phyloP scores from a whole-genome alignment of 331 rosid genomes.

The Malus hybrid region DNA sequence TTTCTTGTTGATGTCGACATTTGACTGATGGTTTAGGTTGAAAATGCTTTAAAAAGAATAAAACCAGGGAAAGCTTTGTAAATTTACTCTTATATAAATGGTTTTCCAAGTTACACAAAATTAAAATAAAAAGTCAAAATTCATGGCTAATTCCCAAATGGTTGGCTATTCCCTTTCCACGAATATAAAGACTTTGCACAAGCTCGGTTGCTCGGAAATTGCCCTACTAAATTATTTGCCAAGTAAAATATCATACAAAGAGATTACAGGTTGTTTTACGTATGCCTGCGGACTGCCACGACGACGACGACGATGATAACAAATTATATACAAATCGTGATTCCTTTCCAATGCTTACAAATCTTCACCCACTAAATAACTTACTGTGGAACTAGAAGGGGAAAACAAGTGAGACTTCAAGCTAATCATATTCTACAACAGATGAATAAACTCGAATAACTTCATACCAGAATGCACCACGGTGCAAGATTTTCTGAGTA shows the following conservation, averaged over 20 bases:
- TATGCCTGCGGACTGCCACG: conserved; percentile 9
- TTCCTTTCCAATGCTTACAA: conserved; percentile 9
- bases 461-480: not conserved
- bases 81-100: too few relatives aligned
- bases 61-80: too few relatives aligned
- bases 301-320: not conserved
- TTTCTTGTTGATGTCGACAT: too few relatives aligned
- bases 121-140: too few relatives aligned
- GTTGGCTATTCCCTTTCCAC: not conserved
- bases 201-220: not conserved
- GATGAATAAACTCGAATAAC: conserved; percentile 5
- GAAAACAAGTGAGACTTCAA: not conserved
- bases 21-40: too few relatives aligned
- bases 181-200: not conserved
- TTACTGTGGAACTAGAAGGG: not conserved
- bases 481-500: not conserved
- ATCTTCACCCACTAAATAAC: conserved; percentile 16
- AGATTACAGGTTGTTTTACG: not conserved
- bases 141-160: too few relatives aligned
- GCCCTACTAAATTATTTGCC: too few relatives aligned
- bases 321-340: conserved; percentile 27
- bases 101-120: too few relatives aligned
- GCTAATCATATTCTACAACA: conserved; percentile 3
- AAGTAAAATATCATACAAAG: too few relatives aligned
- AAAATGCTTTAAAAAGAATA: too few relatives aligned